Percentiles rank a stretch among this genome's conserved stretches.
Conservation (phyloP, 768 basidiomycete genomes). For the Pleurotus tuber-regium region DNA sequence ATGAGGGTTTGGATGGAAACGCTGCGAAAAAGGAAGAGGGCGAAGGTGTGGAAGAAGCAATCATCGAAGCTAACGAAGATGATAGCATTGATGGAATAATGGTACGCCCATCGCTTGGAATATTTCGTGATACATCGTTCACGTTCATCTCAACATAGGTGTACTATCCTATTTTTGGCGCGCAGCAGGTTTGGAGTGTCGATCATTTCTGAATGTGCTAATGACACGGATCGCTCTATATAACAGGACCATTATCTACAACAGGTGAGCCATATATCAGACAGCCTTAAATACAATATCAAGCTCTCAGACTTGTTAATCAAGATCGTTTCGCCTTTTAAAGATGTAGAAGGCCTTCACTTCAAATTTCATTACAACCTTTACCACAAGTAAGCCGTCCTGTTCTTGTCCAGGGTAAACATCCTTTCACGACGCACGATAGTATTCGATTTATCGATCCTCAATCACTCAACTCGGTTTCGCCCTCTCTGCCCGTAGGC, state of each 20-base stretch:
- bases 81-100: constrained; percentile 86
- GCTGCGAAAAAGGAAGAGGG: constrained; percentile 56
- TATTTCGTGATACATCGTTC: not conserved
- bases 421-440: not conserved
- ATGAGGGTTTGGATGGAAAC: constrained; percentile 35
- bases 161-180: constrained; percentile 95
- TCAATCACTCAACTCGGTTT: constrained; percentile 49
- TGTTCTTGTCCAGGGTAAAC: not conserved
- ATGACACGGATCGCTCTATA: constrained; percentile 7
- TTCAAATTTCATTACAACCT: constrained; percentile 95
- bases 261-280: constrained; percentile 56
- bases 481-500: constrained; percentile 36
- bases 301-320: too few species aligned
- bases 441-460: constrained; percentile 95
- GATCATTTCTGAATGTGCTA: too few species aligned
- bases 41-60: constrained; percentile 93
- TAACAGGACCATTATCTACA: constrained; percentile 93
- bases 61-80: constrained; percentile 94
- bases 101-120: constrained; percentile 43
- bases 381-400: constrained; percentile 78
- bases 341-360: constrained; percentile 97
- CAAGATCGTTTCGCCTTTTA: constrained; percentile 89
- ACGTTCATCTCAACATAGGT: constrained; percentile 52
- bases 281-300: too few species aligned
- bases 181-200: constrained; percentile 64